phyloP scores from a whole-genome alignment of 331 rosid genomes.

The Malus hybrid region DNA sequence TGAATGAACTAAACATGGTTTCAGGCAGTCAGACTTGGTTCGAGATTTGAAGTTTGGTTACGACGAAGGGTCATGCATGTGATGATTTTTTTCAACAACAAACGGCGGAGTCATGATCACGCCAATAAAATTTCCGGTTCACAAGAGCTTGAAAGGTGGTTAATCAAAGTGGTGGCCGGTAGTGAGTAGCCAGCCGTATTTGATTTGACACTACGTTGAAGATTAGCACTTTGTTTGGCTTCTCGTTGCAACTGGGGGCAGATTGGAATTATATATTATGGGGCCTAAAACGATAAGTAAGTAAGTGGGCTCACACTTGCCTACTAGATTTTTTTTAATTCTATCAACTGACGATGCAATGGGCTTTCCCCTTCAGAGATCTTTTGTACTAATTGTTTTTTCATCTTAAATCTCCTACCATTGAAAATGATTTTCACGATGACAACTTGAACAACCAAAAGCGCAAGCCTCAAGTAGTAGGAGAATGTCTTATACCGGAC shows the following conservation, averaged over 20 bases:
- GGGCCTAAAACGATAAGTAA: background rate
- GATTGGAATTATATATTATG: background rate
- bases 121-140: background rate
- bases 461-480: background rate
- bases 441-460: background rate
- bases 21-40: no score
- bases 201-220: constrained; percentile 2
- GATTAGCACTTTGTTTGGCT: background rate
- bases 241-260: background rate
- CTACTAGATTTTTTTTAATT: background rate
- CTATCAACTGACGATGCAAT: background rate
- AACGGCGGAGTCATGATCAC: background rate
- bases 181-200: constrained; percentile 4
- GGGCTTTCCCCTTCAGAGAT: background rate
- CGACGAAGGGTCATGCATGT: no score
- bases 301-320: no score
- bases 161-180: background rate
- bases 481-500: background rate
- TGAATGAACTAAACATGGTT: no score
- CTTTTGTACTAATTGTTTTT: background rate
- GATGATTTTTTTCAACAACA: background rate
- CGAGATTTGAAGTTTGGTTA: no score
- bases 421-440: background rate
- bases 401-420: background rate
- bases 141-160: background rate